These are phyloP conservation scores for Dictyostelium firmibasis DNA, from an alignment of 78 protist genomes.

Conservation along the genomic window DNA sequence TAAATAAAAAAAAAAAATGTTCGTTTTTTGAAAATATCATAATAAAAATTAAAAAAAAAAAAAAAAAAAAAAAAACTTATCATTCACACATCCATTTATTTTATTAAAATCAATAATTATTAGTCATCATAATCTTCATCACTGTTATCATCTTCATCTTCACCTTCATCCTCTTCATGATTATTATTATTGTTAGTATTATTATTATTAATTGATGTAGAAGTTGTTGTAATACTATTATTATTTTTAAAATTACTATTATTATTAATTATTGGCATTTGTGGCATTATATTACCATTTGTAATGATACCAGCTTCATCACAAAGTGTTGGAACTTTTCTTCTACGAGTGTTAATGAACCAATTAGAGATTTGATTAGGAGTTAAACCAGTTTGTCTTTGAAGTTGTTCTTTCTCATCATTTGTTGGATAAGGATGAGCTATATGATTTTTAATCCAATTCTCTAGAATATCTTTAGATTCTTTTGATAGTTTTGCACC, in stretches of 20 bases:
- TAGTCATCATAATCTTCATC: not conserved
- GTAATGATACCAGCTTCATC: not conserved
- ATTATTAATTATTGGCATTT: not conserved
- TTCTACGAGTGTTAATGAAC: slow-evolving; percentile 89
- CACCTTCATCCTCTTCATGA: not conserved
- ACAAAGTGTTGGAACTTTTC: slow-evolving; percentile 21
- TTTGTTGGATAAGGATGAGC: slow-evolving; percentile 90
- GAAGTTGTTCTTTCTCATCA: slow-evolving; percentile 78
- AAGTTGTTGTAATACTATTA: not conserved
- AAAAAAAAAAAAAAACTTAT: too few species aligned
- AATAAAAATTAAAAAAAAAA: too few species aligned
- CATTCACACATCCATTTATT: too few species aligned
- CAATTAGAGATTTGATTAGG: slow-evolving; percentile 86
- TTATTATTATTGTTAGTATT: not conserved
- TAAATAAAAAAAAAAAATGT: too few species aligned
- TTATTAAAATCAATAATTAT: too few species aligned
- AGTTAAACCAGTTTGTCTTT: slow-evolving; percentile 71
- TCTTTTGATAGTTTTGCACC: not conserved
- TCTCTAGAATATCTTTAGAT: not conserved
- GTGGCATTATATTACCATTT: not conserved
- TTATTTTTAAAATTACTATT: not conserved
- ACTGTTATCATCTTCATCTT: not conserved
- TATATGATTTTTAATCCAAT: slow-evolving; percentile 83
- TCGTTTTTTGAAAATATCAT: too few species aligned
- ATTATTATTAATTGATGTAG: not conserved